Percentiles rank a stretch among this genome's conserved stretches.
Evolutionary conservation across 768 basidiomycete genomes (phyloP).

Genomic region (Phanerochaete carnosa): DNA sequence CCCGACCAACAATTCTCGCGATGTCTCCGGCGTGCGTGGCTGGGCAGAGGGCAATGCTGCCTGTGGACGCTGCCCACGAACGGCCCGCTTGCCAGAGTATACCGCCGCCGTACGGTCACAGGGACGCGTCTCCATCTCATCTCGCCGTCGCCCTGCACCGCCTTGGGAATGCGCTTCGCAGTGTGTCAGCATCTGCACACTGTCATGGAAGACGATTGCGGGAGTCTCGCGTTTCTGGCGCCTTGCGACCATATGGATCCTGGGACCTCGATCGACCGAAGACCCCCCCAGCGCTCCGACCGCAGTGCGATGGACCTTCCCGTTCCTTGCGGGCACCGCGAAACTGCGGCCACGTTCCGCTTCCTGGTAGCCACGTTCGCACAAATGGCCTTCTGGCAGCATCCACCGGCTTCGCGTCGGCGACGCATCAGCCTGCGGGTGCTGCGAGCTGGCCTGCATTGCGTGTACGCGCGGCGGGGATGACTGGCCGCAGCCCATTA

Average conservation of each 20-base stretch:
- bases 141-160: background rate
- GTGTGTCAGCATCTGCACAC: background rate
- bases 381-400: conserved; percentile 9
- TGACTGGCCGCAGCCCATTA: background rate
- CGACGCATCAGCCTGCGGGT: conserved; percentile 12
- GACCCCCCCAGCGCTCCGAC: background rate
- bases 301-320: background rate
- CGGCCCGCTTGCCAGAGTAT: background rate
- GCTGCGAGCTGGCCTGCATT: conserved; percentile 5
- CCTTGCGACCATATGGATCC: background rate
- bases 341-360: background rate
- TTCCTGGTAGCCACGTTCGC: background rate
- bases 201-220: background rate
- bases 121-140: background rate
- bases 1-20: background rate
- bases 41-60: background rate
- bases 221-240: background rate
- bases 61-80: background rate
- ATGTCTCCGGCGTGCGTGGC: background rate
- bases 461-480: background rate
- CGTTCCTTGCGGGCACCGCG: background rate
- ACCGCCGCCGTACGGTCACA: background rate
- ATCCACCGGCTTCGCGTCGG: conserved; percentile 3
- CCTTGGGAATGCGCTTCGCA: background rate
- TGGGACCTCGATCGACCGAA: background rate